Evolutionary conservation across 2,329 filamentous ascomycete genomes (phyloP), one percentile per base, ranked within the genome.

Genomic region (Bipolaris cookei): DNA sequence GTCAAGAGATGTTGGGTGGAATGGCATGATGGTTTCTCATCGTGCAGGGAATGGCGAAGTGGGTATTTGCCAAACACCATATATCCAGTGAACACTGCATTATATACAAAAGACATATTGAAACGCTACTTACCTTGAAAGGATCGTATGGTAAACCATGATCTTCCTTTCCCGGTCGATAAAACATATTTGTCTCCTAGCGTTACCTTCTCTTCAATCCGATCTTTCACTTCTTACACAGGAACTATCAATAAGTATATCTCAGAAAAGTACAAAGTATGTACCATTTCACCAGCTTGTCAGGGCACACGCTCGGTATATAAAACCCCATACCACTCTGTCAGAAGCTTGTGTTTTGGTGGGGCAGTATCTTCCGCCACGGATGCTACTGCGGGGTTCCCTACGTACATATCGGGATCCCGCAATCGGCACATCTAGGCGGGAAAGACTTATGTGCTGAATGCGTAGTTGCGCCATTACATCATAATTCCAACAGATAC

Each of bases 111-210:
- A 13, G 7, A 4, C 6, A 34, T 8, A 18, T 20, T 14, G 6
- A 20, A 14, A 25, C 16, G 1, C 1, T 32, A 49, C 58, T 49
- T 64, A 81, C 81, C 74, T 86, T 86, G 77, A 84, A 86, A 2
- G 83, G 83, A 62, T 85, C 83, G 62, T 82, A 75, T 0, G 82
- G 81, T 0, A 85, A 75, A 10, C 79, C 78, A 64, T 85, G 83
- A 20, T 80, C 76, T 6, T 82, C 84, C 37, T 79, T 78, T 35
- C 82, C 82, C 1, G 83, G 82, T 65, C 82, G 74, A 69, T 85
- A 85, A 71, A 84, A 84, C 75, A 85, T 81, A 1, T 16, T 16
- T 6, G 30, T 35, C 16, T 21, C 21, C 16, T 13, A 21, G 11
- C 13, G 11, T 14, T 14, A 25, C 20, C 21, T 23, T 21, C 3